These are phyloP conservation scores for Acer negundo DNA, from an alignment of 345 rosid genomes.

Conservation along the genomic window DNA sequence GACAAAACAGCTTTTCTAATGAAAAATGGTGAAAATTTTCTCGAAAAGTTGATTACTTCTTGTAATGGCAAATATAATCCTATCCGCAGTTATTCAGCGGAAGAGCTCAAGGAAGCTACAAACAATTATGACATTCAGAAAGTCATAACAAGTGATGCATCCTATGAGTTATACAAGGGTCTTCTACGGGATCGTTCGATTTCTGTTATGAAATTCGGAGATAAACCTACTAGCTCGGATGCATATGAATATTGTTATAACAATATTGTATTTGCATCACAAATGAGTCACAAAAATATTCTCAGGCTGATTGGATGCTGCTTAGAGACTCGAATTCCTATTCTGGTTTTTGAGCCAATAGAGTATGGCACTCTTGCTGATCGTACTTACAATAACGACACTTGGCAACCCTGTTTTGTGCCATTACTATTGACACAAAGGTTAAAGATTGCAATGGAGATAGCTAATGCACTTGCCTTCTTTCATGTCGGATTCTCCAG, in stretches of 20 bases:
- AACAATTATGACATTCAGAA: neutral
- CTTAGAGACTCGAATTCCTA: constrained; percentile 9
- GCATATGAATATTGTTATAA: neutral
- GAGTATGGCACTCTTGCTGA: constrained; percentile 12
- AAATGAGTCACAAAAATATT: constrained; percentile 26
- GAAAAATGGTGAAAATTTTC: constrained; percentile 15
- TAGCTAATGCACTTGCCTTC: constrained; percentile 19
- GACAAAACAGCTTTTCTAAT: too few species aligned
- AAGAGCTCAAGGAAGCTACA: constrained; percentile 25
- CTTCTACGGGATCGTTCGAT: constrained; percentile 15
- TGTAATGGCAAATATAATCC: constrained; percentile 19
- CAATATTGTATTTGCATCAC: constrained; percentile 17
- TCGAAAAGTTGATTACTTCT: constrained; percentile 13
- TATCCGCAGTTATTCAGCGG: constrained; percentile 8
- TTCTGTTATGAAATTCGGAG: constrained; percentile 5
- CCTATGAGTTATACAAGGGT: neutral
- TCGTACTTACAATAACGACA: neutral
- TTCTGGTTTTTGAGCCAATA: constrained; percentile 17
- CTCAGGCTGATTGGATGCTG: constrained; percentile 30
- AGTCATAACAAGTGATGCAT: too few species aligned
- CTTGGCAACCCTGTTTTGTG: neutral
- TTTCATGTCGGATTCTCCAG: constrained; percentile 25
- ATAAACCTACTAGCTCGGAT: too few species aligned
- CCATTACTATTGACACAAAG: constrained; percentile 21
- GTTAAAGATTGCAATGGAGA: constrained; percentile 28